Evolutionary conservation across 2,329 filamentous ascomycete species (phyloP), one percentile per base, ranked within the genome.

Genomic region (Ceratocystis papillata): DNA sequence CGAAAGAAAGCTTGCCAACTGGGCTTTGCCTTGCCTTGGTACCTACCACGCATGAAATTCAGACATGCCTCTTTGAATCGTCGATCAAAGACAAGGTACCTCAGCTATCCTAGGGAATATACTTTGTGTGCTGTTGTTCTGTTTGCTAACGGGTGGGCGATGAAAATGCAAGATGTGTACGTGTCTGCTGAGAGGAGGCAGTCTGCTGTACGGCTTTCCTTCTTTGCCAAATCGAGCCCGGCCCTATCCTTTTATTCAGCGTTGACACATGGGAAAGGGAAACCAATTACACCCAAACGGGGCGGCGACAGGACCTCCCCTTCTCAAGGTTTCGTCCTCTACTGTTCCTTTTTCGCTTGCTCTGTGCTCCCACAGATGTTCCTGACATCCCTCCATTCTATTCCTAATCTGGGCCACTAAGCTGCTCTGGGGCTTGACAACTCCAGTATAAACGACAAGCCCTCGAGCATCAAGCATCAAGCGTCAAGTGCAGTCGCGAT

Each of bases 381-480:
- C 55, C 55, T 59, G 61, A 12, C 61, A 63, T 63, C 61, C 46
- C 61, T 63, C 61, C 61, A 63, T 63, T 63, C 61, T 63, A 48
- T 63, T 63, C 61, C 61, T 30, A 45, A 63, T 63, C 61, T 48
- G 61, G 61, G 61, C 61, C 44, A 45, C 61, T 63, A 63, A 63
- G n/a, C 41, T 25, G 10, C 20, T 17, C 61, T 7, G 48, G 37
- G 61, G 61, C 41, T 50, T 17, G 46, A 44, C 60, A 62, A 48
- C 41, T 62, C 30, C 28, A 44, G 6, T 17, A 4, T 30, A 28
- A 48, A 63, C 44, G 46, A 46, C 61, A 48, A 48, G 41, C 44
- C 48, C 41, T 63, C 12, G 7, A 8, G 7, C 45, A 33, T 63
- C 44, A 33, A 37, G 30, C 25, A 17, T 22, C 20, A 8, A 5